phyloP scores from a whole-genome alignment of 129 eudicot genomes.

The Escallonia rubra region DNA sequence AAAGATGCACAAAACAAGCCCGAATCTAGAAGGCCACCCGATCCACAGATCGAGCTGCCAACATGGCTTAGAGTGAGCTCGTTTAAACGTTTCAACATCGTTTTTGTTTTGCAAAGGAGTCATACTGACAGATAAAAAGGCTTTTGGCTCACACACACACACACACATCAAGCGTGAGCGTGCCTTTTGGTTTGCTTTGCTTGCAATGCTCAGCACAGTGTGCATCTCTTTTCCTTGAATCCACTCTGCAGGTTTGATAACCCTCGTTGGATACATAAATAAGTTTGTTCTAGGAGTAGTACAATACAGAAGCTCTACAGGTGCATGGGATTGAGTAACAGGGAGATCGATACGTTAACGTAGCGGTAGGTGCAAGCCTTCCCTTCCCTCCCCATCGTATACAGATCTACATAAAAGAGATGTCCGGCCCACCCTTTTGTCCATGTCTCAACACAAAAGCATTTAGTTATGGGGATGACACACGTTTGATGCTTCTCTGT shows the following conservation, averaged over 20 bases:
- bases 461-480: conserved; percentile 1
- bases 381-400: background rate
- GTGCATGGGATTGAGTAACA: conserved; percentile 2
- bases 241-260: background rate
- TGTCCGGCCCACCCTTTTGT: background rate
- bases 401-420: background rate
- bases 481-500: background rate
- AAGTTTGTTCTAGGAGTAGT: too few species aligned
- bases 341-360: conserved; percentile 5
- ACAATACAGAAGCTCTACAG: too few species aligned
- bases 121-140: too few species aligned
- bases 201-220: conserved; percentile 7
- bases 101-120: too few species aligned
- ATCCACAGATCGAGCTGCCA: too few species aligned
- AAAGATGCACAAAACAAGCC: too few species aligned
- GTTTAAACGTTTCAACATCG: too few species aligned
- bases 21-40: too few species aligned
- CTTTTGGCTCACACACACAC: too few species aligned
- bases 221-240: too few species aligned
- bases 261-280: background rate
- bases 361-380: conserved; percentile 32
- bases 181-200: conserved; percentile 16
- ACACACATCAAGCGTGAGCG: too few species aligned
- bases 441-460: background rate
- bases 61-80: too few species aligned